These are phyloP conservation scores for Mycena metata DNA, from an alignment of 768 basidiomycete genomes.

Conservation along the genomic window DNA sequence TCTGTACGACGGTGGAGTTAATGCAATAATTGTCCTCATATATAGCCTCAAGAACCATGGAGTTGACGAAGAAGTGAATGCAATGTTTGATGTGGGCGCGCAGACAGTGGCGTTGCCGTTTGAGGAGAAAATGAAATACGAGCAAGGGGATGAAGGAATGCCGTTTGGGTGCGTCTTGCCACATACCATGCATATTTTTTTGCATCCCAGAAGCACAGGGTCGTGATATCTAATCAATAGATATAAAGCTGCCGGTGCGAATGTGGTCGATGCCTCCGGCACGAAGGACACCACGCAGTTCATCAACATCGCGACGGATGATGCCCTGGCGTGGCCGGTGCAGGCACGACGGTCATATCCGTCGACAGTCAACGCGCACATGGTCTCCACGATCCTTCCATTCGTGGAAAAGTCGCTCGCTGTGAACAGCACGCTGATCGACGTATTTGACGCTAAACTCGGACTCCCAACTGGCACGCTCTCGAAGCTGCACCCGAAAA, in stretches of 20 bases:
- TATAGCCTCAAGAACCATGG: constrained; percentile 61
- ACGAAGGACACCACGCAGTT: constrained; percentile 59
- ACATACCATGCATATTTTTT: neutral
- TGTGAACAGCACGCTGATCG: constrained; percentile 57
- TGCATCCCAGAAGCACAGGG: neutral
- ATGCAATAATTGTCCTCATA: neutral
- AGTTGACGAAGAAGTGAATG: constrained; percentile 51
- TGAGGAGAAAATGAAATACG: constrained; percentile 59
- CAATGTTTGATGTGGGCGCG: constrained; percentile 58
- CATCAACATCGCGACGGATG: constrained; percentile 65
- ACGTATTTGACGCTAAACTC: constrained; percentile 57
- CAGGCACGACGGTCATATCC: constrained; percentile 61
- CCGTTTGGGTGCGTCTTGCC: constrained; percentile 53
- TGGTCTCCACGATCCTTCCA: constrained; percentile 48
- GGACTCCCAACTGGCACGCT: constrained; percentile 58
- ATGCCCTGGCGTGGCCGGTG: constrained; percentile 59
- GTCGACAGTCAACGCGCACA: constrained; percentile 52
- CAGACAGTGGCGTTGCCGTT: constrained; percentile 57
- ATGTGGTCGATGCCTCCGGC: constrained; percentile 60
- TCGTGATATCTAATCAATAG: constrained; percentile 9
- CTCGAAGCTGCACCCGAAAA: constrained; percentile 48
- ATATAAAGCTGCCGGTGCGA: constrained; percentile 62
- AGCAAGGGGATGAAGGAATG: constrained; percentile 55
- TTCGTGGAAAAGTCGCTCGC: constrained; percentile 42
- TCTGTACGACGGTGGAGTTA: neutral